Evolutionary conservation across 192 early-diverging fungal genomes (phyloP), one percentile per base, ranked within the genome.

Genomic region (Chytriomyces confervae): DNA sequence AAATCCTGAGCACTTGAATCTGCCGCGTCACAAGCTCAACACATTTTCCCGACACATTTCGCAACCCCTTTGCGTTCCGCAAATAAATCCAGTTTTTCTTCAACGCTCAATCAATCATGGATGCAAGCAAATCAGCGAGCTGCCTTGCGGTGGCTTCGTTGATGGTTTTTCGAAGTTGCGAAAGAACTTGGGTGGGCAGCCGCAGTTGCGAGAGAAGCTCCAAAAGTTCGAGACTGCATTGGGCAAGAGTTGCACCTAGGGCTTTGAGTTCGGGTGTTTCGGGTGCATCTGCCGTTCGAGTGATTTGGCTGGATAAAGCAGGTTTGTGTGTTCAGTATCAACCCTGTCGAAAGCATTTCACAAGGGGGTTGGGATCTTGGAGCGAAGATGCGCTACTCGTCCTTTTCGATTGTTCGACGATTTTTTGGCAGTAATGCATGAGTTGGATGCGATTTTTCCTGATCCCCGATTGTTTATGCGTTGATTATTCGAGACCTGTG

Each of bases 1-100:
- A 91, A 13, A 95, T 93, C 69, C 90, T 92, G n/a, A 94, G 80
- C 0, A 93, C 88, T 85, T 83, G 84, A 43, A 95, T 81, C 77
- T 95, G 94, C n/a, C 92, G 84, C 20, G 85, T 91, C 48, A 95
- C 74, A 61, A 91, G 86, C 45, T 89, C 89, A 7, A 89, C 68
- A 0, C 90, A 84, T 69, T 78, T 83, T n/a, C 48, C 73, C 43
- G n/a, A 95, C 84, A 13, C 94, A 83, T 6, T 86, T 16, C 6
- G 53, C 81, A 71, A 88, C 87, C 9, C 91, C 66, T 61, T 91
- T 84, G n/a, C n/a, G n/a, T n/a, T n/a, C n/a, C n/a, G 89, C 81
- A 7, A 95, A 75, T 44, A 93, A 89, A n/a, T 83, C 64, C 6
- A 93, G 77, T 67, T 91, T 93, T 75, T 95, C 94, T 44, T 92